These are phyloP conservation scores for Elongisporangium prolatum DNA, from an alignment of 352 stramenopile genomes.

Conservation along the genomic window DNA sequence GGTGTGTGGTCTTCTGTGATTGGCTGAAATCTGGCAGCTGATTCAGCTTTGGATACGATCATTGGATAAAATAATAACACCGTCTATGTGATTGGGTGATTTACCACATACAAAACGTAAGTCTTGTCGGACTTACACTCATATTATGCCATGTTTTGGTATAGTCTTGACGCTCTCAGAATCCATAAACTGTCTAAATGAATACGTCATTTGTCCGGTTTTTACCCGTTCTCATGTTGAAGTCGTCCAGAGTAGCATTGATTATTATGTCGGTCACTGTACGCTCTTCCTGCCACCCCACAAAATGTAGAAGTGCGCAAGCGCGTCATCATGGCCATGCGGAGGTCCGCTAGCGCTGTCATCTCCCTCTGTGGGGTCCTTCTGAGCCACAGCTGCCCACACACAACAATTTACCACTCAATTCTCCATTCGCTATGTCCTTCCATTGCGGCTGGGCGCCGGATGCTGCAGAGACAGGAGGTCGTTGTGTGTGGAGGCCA, in stretches of 20 bases:
- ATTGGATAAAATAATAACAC: too few species aligned
- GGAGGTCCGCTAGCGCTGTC: background rate
- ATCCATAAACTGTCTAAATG: background rate
- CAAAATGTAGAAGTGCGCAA: background rate
- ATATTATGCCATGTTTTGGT: too few species aligned
- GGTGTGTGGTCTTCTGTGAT: too few species aligned
- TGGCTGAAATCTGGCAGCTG: too few species aligned
- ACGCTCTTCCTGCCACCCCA: background rate
- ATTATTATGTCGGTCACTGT: background rate
- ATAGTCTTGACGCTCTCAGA: too few species aligned
- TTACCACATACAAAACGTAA: too few species aligned
- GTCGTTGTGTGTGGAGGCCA: slow-evolving; percentile 18
- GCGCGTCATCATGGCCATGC: background rate
- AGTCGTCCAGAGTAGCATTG: background rate
- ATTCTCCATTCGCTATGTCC: background rate
- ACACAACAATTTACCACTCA: background rate
- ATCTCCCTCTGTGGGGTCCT: background rate
- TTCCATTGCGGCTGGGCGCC: slow-evolving; percentile 25
- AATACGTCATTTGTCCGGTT: background rate
- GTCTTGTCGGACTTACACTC: too few species aligned
- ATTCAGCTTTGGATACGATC: too few species aligned
- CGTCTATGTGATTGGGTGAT: too few species aligned
- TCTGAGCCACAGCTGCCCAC: background rate
- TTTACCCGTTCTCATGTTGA: background rate
- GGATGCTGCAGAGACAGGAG: slow-evolving; percentile 3